These are phyloP conservation scores for Extremus antarcticus DNA, from an alignment of 495 filamentous ascomycete species.

Conservation along the genomic window DNA sequence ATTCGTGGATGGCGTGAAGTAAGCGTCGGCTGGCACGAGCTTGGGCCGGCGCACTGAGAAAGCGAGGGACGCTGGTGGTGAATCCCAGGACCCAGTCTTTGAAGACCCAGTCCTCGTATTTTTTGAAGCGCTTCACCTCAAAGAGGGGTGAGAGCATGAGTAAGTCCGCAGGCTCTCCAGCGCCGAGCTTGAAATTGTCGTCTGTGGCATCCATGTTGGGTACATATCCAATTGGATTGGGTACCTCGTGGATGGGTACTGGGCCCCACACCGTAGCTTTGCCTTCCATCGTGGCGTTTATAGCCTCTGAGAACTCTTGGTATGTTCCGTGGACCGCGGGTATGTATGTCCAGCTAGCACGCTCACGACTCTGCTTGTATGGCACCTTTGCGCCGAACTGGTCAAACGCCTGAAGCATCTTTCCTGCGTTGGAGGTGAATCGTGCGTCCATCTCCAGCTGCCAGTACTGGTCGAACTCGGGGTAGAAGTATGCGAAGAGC, in stretches of 20 bases:
- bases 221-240: background rate
- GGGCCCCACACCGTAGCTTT: constrained; percentile 4
- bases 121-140: background rate
- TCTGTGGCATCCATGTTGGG: background rate
- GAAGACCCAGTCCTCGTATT: constrained; percentile 7
- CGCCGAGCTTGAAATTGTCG: background rate
- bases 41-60: background rate
- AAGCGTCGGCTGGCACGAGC: background rate
- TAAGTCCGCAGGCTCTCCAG: background rate
- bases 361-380: constrained; percentile 8
- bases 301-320: background rate
- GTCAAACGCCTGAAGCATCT: constrained; percentile 4
- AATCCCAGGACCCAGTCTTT: constrained; percentile 3
- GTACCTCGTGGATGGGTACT: background rate
- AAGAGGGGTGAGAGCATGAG: background rate
- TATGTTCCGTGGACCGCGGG: constrained; percentile 2
- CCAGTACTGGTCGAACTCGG: constrained; percentile 8
- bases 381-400: background rate
- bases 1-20: background rate
- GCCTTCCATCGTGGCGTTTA: constrained; percentile 1
- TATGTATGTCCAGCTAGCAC: constrained; percentile 1
- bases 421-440: constrained; percentile 1
- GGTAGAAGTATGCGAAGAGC: constrained; percentile 8
- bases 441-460: constrained; percentile 7
- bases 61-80: background rate